phyloP scores from a whole-genome alignment of 129 eudicot genomes.

The Tagetes patula region DNA sequence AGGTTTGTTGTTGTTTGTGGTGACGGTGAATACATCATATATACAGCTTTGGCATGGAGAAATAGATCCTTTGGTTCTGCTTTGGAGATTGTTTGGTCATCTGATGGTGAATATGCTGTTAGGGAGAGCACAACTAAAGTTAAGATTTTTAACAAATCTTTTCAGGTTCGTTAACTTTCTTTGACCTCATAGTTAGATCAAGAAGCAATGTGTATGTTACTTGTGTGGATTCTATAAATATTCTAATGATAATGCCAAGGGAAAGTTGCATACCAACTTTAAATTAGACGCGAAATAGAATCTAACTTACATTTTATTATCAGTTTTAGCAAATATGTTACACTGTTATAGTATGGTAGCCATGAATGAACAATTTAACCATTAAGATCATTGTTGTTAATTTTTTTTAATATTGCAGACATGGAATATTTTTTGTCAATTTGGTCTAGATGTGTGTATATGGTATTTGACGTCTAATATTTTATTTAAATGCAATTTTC shows the following conservation, averaged over 20 bases:
- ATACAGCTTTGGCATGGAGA: slow-evolving; percentile 97
- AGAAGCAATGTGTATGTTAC: slow-evolving; percentile 19
- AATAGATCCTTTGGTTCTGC: slow-evolving; percentile 95
- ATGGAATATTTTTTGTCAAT: neutral
- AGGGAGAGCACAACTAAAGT: slow-evolving; percentile 97
- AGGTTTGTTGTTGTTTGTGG: slow-evolving; percentile 97
- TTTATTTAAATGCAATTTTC: neutral
- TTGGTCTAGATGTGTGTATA: neutral
- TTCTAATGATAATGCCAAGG: neutral
- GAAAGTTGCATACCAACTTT: neutral
- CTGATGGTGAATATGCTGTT: slow-evolving; percentile 95
- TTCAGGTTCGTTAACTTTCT: slow-evolving; percentile 53
- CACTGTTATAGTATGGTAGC: neutral
- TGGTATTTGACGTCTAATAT: neutral
- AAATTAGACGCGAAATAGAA: too few species aligned
- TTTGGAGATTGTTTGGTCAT: slow-evolving; percentile 89
- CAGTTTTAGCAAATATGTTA: neutral
- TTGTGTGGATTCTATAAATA: slow-evolving; percentile 3
- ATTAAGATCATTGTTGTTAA: neutral
- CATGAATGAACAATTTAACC: neutral
- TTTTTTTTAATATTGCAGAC: neutral
- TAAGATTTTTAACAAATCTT: slow-evolving; percentile 78
- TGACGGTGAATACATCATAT: slow-evolving; percentile 92
- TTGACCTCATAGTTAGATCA: slow-evolving; percentile 15
- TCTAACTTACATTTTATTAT: neutral